Evolutionary conservation across 495 filamentous ascomycete genomes (phyloP).

Genomic region (Clavariopsis aquatica): DNA sequence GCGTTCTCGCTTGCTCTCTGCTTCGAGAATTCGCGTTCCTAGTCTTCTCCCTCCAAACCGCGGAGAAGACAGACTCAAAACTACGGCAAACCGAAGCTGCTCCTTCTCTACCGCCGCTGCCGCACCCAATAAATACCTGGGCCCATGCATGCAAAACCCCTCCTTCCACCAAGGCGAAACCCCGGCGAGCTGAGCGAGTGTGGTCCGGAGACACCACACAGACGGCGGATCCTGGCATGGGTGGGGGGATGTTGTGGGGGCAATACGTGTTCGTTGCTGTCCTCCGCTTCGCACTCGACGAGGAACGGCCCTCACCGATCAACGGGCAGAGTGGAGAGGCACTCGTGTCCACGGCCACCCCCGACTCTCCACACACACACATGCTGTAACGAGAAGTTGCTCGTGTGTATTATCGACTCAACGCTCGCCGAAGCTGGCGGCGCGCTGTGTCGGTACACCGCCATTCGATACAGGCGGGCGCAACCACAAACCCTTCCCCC

Average conservation of each 20-base stretch:
- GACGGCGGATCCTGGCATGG: conserved; percentile 3
- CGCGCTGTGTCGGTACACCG: not conserved
- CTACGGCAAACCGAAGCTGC: not conserved
- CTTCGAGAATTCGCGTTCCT: too few species aligned
- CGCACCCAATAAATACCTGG: conserved; percentile 2
- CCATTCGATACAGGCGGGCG: not conserved
- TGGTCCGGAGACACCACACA: not conserved
- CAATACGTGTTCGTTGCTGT: not conserved
- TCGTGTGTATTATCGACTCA: not conserved
- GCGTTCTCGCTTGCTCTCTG: too few species aligned
- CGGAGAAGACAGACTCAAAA: conserved; percentile 7
- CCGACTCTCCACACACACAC: conserved; percentile 1
- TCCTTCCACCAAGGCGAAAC: conserved; percentile 16
- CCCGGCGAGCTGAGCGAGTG: not conserved
- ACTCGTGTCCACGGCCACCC: not conserved
- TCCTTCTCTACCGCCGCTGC: conserved; percentile 11
- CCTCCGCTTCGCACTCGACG: not conserved
- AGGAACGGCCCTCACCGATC: conserved; percentile 5
- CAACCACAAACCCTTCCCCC: not conserved
- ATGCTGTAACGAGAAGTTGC: conserved; percentile 1
- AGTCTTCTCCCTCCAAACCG: not conserved
- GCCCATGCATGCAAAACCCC: not conserved
- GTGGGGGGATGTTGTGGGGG: conserved; percentile 2
- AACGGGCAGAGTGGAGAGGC: not conserved
- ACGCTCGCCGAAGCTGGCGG: too few species aligned